phyloP scores from a whole-genome alignment of 2,329 filamentous ascomycete genomes.

The Cytospora leucostoma region DNA sequence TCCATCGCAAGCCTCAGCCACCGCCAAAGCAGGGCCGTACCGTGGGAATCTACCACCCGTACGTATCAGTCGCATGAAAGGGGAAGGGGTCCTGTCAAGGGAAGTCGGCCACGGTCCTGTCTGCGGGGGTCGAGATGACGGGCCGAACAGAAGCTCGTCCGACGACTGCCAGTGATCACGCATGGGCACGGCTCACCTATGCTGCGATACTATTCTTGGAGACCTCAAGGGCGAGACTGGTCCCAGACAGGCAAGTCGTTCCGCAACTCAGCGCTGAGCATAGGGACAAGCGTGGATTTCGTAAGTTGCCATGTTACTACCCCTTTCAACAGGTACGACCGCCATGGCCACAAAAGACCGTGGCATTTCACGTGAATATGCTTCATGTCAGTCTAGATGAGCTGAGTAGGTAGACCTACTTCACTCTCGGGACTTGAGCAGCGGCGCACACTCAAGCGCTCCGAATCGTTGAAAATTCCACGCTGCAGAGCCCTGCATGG shows the following conservation, averaged over 20 bases:
- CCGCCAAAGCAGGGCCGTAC: background rate
- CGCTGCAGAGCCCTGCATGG: constrained; percentile 14
- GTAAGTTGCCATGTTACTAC: background rate
- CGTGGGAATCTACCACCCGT: background rate
- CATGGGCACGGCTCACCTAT: background rate
- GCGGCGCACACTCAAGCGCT: background rate
- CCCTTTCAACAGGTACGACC: background rate
- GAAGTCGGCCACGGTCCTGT: background rate
- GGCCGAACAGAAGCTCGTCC: background rate
- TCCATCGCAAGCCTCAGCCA: constrained; percentile 12
- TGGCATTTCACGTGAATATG: background rate
- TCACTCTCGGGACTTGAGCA: background rate
- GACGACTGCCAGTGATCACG: background rate
- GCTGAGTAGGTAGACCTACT: too few species aligned
- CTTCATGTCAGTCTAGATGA: background rate
- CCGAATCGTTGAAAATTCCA: background rate
- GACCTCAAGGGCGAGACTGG: constrained; percentile 3
- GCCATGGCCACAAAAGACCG: background rate
- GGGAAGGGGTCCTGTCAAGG: background rate
- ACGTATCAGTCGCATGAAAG: background rate
- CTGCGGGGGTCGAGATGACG: background rate
- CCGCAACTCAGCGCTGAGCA: constrained; percentile 4
- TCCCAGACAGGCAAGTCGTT: background rate
- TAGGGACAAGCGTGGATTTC: background rate
- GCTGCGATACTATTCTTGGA: constrained; percentile 12